phyloP scores from a whole-genome alignment of 768 basidiomycete genomes.

The Lentinula edodes region DNA sequence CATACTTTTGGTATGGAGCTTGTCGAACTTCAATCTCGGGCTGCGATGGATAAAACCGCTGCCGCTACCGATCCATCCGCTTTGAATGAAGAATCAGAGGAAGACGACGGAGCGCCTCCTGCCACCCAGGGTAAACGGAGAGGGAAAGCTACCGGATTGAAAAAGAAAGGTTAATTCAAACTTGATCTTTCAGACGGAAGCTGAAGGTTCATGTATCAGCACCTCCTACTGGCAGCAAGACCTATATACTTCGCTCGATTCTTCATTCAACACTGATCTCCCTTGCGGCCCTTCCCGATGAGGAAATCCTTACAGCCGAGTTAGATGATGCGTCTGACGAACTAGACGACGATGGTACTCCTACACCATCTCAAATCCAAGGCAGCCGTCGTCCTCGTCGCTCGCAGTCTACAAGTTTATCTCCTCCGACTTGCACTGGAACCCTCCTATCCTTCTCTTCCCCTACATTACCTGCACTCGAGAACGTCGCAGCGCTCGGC shows the following conservation, averaged over 20 bases:
- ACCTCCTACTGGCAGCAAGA: constrained; percentile 58
- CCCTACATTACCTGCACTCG: constrained; percentile 23
- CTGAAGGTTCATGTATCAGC: constrained; percentile 25
- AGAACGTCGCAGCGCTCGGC: constrained; percentile 67
- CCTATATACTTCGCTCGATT: constrained; percentile 77
- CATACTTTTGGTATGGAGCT: constrained; percentile 81
- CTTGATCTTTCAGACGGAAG: constrained; percentile 2
- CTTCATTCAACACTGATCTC: constrained; percentile 61
- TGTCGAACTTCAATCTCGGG: constrained; percentile 66
- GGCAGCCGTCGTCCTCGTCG: not conserved
- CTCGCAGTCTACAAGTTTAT: constrained; percentile 11
- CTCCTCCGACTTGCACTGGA: constrained; percentile 40
- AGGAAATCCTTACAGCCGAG: constrained; percentile 46
- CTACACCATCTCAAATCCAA: not conserved
- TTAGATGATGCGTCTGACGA: constrained; percentile 42
- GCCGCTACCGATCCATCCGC: constrained; percentile 26
- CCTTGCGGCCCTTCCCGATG: constrained; percentile 49
- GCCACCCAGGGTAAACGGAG: constrained; percentile 12
- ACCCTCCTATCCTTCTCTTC: constrained; percentile 69
- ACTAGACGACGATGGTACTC: constrained; percentile 37
- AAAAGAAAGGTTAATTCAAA: constrained; percentile 54
- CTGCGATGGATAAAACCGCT: constrained; percentile 43
- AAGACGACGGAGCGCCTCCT: constrained; percentile 10
- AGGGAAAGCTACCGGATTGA: constrained; percentile 48
- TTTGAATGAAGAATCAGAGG: constrained; percentile 36